Percentiles rank a stretch among this genome's conserved stretches.
Conservation (phyloP, 192 early-diverging fungal genomes). For the Backusella macrospora region DNA sequence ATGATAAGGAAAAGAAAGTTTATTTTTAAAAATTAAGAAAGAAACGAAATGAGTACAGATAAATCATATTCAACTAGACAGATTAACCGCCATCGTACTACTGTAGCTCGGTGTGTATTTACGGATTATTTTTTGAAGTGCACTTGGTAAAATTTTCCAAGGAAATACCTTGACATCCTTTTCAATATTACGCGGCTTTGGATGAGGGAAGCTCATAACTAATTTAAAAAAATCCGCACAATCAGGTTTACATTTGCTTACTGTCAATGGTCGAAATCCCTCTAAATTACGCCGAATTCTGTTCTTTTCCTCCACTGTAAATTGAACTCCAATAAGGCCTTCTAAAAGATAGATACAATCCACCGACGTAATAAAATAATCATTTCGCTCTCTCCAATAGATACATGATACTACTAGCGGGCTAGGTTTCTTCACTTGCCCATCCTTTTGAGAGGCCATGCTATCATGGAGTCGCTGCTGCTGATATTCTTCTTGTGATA, state of each 20-base stretch:
- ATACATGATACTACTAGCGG: slow-evolving; percentile 77
- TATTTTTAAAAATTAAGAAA: slow-evolving; percentile 7
- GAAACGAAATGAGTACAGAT: background rate
- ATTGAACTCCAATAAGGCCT: slow-evolving; percentile 71
- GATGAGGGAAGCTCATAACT: slow-evolving; percentile 83
- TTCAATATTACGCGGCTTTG: slow-evolving; percentile 85
- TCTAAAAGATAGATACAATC: slow-evolving; percentile 80
- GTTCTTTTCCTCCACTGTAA: slow-evolving; percentile 86
- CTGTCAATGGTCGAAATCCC: slow-evolving; percentile 75
- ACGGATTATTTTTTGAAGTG: slow-evolving; percentile 76
- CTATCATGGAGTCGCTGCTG: slow-evolving; percentile 52
- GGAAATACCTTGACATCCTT: slow-evolving; percentile 89
- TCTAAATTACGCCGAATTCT: slow-evolving; percentile 86
- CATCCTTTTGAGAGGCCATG: slow-evolving; percentile 58
- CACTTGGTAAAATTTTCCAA: slow-evolving; percentile 71
- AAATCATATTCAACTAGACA: background rate
- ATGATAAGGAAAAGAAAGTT: background rate
- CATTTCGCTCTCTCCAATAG: slow-evolving; percentile 73
- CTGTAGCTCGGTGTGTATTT: slow-evolving; percentile 69
- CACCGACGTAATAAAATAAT: slow-evolving; percentile 79
- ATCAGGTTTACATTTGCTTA: slow-evolving; percentile 77
- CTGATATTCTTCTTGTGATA: slow-evolving; percentile 56
- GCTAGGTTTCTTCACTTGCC: slow-evolving; percentile 50
- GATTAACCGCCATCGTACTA: slow-evolving; percentile 35
- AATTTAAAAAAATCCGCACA: slow-evolving; percentile 78